Percentiles rank a stretch among this genome's conserved stretches.
These are phyloP conservation scores for Avena atlantica DNA, from an alignment of 176 grass and related monocot genomes.

Conservation along the genomic window DNA sequence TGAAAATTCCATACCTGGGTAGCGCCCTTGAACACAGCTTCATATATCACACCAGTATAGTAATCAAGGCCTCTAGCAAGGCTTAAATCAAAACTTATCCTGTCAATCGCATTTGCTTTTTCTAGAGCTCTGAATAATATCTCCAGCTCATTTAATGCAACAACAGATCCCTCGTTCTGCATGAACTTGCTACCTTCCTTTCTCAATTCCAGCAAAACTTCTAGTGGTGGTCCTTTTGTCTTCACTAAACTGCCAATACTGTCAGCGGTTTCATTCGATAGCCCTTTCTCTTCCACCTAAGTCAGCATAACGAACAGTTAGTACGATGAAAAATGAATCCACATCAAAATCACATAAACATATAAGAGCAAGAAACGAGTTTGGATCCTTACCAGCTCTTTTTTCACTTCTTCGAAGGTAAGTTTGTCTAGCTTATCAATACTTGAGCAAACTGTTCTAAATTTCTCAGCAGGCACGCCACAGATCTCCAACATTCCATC, in stretches of 20 bases:
- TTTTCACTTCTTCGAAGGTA: slow-evolving; percentile 89
- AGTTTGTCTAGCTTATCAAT: slow-evolving; percentile 97
- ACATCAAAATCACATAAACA: slow-evolving; percentile 32
- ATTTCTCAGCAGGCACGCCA: slow-evolving; percentile 91
- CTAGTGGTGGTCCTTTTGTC: slow-evolving; percentile 72
- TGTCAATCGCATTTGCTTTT: slow-evolving; percentile 76
- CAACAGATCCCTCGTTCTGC: slow-evolving; percentile 67
- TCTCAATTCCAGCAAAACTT: slow-evolving; percentile 78
- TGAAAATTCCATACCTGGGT: slow-evolving; percentile 63
- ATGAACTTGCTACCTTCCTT: slow-evolving; percentile 78
- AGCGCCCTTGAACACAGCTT: slow-evolving; percentile 94
- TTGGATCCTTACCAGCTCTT: slow-evolving; percentile 76
- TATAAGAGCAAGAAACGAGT: background rate
- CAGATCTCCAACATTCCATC: slow-evolving; percentile 98
- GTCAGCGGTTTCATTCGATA: slow-evolving; percentile 87
- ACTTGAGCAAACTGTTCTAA: slow-evolving; percentile 99
- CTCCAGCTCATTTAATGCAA: slow-evolving; percentile 85
- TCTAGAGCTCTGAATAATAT: slow-evolving; percentile 88
- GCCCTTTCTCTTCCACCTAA: slow-evolving; percentile 94
- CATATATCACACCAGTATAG: slow-evolving; percentile 98
- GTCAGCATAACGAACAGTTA: slow-evolving; percentile 17
- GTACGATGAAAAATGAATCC: background rate
- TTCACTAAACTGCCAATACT: slow-evolving; percentile 85
- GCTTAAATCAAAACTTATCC: slow-evolving; percentile 93
- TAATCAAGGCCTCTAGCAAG: slow-evolving; percentile 98